Percentiles rank a stretch among this genome's conserved stretches.
Evolutionary conservation across 1,284 basidiomycete species (phyloP).

Genomic region (Trichosporon sp.): DNA sequence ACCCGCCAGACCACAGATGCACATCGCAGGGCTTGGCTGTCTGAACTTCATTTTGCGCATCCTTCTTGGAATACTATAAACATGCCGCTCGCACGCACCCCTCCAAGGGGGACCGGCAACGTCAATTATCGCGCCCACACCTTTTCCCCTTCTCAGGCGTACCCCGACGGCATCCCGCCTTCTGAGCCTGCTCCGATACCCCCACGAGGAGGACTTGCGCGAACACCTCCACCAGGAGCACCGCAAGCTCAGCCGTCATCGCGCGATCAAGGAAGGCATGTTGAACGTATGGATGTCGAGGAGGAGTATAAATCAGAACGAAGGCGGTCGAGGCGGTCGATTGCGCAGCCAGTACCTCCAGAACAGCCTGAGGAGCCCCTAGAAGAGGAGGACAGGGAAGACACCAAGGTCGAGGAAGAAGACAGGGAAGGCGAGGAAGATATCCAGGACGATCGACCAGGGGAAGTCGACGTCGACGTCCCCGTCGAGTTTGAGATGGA

Average conservation of each 20-base stretch:
- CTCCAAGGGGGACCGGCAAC: slow-evolving; percentile 32
- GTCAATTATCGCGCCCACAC: slow-evolving; percentile 21
- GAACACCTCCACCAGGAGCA: slow-evolving; percentile 10
- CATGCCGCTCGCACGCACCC: slow-evolving; percentile 47
- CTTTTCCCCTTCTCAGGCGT: slow-evolving; percentile 31
- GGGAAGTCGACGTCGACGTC: not conserved
- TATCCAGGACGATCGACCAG: not conserved
- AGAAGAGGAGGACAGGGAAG: no score
- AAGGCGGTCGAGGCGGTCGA: not conserved
- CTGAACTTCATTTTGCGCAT: not conserved
- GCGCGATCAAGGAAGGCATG: not conserved
- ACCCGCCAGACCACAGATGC: not conserved
- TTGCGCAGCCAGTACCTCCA: not conserved
- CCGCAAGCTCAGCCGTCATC: not conserved
- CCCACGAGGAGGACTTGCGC: not conserved
- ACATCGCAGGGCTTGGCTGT: not conserved
- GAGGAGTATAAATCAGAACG: not conserved
- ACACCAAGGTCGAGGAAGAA: not conserved
- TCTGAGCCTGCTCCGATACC: slow-evolving; percentile 7
- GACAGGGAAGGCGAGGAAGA: not conserved
- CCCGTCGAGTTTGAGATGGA: not conserved
- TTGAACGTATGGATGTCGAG: not conserved
- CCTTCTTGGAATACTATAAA: slow-evolving; percentile 11
- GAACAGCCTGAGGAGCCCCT: not conserved
- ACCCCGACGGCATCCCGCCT: slow-evolving; percentile 23